Percentiles rank a stretch among this genome's conserved stretches.
Evolutionary conservation across 129 eudicot species (phyloP).

Genomic region (Silybum marianum): DNA sequence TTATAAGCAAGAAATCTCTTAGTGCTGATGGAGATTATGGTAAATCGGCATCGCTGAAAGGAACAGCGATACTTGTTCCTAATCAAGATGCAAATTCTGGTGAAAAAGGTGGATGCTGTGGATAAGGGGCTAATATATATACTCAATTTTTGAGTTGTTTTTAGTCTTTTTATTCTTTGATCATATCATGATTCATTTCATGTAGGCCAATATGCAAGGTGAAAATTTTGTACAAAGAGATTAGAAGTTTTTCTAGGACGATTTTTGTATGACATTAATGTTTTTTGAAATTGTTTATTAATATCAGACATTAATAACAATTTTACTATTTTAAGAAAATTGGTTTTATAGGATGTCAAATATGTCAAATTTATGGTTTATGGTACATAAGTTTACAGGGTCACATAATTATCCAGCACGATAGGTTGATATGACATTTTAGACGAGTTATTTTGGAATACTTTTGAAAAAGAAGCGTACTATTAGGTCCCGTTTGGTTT

Average conservation of each 20-base stretch:
- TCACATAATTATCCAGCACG: too few species aligned
- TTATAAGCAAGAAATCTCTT: conserved; percentile 38
- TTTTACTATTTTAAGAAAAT: not conserved
- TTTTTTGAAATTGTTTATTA: conserved; percentile 3
- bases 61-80: conserved; percentile 32
- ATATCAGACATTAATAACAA: not conserved
- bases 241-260: conserved; percentile 10
- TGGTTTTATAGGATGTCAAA: not conserved
- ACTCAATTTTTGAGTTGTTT: not conserved
- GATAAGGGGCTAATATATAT: not conserved
- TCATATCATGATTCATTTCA: not conserved
- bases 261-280: conserved; percentile 5
- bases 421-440: too few species aligned
- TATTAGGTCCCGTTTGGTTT: too few species aligned
- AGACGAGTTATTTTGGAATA: too few species aligned
- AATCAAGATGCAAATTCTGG: conserved; percentile 21
- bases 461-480: too few species aligned
- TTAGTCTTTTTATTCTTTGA: conserved; percentile 16
- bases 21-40: conserved; percentile 30
- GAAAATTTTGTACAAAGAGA: conserved; percentile 25
- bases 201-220: not conserved
- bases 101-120: conserved; percentile 25
- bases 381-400: too few species aligned
- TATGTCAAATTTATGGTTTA: not conserved
- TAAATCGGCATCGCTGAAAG: conserved; percentile 29